phyloP scores from a whole-genome alignment of 306 rosid species.

The Albizia julibrissin region DNA sequence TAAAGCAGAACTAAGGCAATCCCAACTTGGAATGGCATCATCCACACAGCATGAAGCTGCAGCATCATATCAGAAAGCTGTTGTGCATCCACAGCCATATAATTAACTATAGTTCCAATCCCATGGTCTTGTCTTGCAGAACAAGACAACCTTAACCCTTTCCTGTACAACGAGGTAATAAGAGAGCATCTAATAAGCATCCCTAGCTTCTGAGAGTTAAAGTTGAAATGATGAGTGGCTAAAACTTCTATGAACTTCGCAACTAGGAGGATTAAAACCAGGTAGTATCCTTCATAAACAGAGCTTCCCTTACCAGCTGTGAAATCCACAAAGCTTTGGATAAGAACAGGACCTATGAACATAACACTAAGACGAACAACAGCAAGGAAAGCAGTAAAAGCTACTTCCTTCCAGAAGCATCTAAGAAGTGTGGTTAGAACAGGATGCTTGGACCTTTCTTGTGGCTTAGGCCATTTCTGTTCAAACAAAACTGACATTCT shows the following conservation, averaged over 20 bases:
- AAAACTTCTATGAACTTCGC: slow-evolving; percentile 79
- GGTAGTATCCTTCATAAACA: slow-evolving; percentile 76
- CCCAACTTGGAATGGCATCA: slow-evolving; percentile 82
- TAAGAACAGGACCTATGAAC: slow-evolving; percentile 81
- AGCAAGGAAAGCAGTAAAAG: slow-evolving; percentile 81
- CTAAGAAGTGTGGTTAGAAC: slow-evolving; percentile 76
- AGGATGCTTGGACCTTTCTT: slow-evolving; percentile 67
- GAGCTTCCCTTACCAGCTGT: slow-evolving; percentile 83
- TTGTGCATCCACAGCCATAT: slow-evolving; percentile 94
- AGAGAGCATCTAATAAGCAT: slow-evolving; percentile 88
- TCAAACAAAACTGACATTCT: slow-evolving; percentile 66
- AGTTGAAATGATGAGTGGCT: slow-evolving; percentile 81
- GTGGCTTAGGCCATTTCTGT: slow-evolving; percentile 78
- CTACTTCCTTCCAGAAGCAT: slow-evolving; percentile 73
- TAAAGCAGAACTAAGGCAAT: slow-evolving; percentile 68
- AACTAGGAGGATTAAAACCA: slow-evolving; percentile 62
- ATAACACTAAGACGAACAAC: slow-evolving; percentile 60
- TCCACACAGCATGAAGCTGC: slow-evolving; percentile 81
- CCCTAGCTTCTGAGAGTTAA: slow-evolving; percentile 86
- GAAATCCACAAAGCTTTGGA: slow-evolving; percentile 76
- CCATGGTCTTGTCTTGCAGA: slow-evolving; percentile 90
- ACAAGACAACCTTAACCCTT: slow-evolving; percentile 76
- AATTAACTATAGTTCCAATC: slow-evolving; percentile 88
- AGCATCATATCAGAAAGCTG: slow-evolving; percentile 95
- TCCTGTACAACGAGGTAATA: slow-evolving; percentile 79